Base-by-base conservation (phyloP, 2,329 filamentous ascomycete species). In the Xylaria sp. region DNA sequence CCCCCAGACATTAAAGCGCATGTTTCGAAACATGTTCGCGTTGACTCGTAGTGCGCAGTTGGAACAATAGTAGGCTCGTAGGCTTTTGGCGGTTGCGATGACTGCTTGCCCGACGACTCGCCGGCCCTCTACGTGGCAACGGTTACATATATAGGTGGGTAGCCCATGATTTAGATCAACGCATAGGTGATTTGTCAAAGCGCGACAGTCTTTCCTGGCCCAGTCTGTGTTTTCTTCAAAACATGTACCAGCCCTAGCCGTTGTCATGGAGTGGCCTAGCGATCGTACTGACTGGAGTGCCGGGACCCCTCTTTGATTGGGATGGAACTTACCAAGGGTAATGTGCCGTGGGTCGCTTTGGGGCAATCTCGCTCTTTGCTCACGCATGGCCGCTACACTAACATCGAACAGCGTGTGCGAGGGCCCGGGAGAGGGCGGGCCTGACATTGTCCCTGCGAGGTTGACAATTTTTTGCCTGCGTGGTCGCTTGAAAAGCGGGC, bases 1-100 rank as follows among this genome's bases (percentile, higher is more conserved):
- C n/a, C 78, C 78, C 70, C 74, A 80, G 25, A 81, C 67, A 8
- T 70, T 70, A 53, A 67, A 53, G 2, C 73, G 69, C 18, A 68
- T 71, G 9, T 67, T 63, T 20, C n/a, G 28, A 69, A 55, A 69
- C 4, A 0, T 1, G 57, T 52, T 4, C 60, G 4, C 39, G 13
- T 72, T 60, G 4, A 72, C 56, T 5, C 30, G 28, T 1, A 45
- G 23, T 12, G 75, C 59, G 70, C 81, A 83, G 0, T 32, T 30
- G 12, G 52, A 34, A 70, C 81, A 83, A 4, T 48, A 39, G 20
- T 67, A 67, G 4, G 80, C 73, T 3, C 81, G 77, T 73, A 82
- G 23, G 0, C 1, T 2, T 10, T 20, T 34, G 1, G 64, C 67
- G 43, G 78, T 45, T 45, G 67, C 46, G 7, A n/a, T 34, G 0